These are phyloP conservation scores for Jatropha curcas DNA, from an alignment of 345 rosid species.

Conservation along the genomic window DNA sequence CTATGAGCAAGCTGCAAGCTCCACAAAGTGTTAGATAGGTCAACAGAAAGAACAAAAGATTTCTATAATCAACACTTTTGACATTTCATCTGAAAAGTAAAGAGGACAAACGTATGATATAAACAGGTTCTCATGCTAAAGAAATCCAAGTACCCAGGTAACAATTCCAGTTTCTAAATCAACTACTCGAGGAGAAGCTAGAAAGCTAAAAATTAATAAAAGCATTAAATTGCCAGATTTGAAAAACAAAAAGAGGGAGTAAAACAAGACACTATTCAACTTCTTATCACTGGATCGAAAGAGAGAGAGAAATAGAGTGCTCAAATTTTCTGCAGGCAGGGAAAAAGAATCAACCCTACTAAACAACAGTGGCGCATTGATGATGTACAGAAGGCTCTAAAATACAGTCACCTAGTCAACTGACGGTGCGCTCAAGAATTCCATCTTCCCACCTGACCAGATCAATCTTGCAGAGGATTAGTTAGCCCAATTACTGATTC, in stretches of 20 bases:
- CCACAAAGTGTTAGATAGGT: no score
- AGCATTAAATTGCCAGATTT: not conserved
- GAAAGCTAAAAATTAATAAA: not conserved
- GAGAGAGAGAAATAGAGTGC: not conserved
- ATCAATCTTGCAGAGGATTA: not conserved
- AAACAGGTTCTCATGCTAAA: conserved; percentile 18
- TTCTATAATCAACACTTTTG: conserved; percentile 10
- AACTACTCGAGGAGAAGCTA: not conserved
- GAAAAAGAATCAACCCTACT: conserved; percentile 20
- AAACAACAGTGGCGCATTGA: conserved; percentile 17
- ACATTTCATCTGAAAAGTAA: conserved; percentile 8
- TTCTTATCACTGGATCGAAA: not conserved
- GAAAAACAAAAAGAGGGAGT: not conserved
- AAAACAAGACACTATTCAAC: not conserved
- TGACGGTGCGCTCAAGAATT: not conserved
- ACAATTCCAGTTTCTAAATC: conserved; percentile 13
- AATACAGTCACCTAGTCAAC: conserved; percentile 21
- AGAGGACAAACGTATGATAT: conserved; percentile 8
- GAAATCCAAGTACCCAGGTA: not conserved
- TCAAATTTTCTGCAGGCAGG: conserved; percentile 3
- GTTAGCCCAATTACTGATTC: conserved; percentile 10
- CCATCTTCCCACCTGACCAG: conserved; percentile 16
- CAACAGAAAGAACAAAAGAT: not conserved
- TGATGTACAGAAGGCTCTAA: conserved; percentile 17
- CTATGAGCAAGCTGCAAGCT: no score